These are phyloP conservation scores for Colletotrichum tropicale DNA, from an alignment of 2,329 filamentous ascomycete genomes.

Conservation along the genomic window DNA sequence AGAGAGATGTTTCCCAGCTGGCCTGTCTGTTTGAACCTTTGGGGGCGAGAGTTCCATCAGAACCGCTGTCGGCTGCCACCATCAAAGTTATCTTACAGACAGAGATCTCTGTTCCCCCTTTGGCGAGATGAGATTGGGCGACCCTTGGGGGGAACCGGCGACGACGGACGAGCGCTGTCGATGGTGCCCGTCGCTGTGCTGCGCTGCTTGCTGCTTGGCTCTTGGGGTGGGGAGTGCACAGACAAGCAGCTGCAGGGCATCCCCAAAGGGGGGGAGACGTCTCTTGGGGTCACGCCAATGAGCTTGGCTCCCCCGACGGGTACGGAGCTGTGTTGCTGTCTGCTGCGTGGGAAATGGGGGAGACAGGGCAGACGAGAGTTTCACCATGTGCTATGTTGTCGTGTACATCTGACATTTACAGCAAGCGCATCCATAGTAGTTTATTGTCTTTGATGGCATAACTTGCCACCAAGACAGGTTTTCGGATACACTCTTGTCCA, in stretches of 20 bases:
- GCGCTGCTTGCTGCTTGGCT: background rate
- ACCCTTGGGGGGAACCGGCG: background rate
- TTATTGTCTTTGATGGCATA: background rate
- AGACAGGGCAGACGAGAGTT: background rate
- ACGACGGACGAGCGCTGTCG: background rate
- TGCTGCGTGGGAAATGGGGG: background rate
- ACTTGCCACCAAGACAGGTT: background rate
- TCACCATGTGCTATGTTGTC: conserved; percentile 13
- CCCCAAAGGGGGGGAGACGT: background rate
- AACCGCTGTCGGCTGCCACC: background rate
- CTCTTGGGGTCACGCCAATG: conserved; percentile 7
- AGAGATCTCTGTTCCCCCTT: background rate
- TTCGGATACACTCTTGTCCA: background rate
- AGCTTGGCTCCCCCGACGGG: conserved; percentile 13
- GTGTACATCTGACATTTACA: background rate
- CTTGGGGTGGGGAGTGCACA: background rate
- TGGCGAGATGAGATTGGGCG: conserved; percentile 2
- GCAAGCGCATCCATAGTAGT: background rate
- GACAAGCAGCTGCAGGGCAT: conserved; percentile 15
- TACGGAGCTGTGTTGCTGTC: background rate
- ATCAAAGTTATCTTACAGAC: background rate
- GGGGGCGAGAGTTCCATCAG: background rate
- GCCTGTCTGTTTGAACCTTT: background rate
- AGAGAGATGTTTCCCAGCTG: background rate
- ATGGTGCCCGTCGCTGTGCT: background rate